Percentiles rank a stretch among this genome's conserved stretches.
Evolutionary conservation across 169 alveolate genomes (phyloP).

Genomic region (Eimeria maxima): DNA sequence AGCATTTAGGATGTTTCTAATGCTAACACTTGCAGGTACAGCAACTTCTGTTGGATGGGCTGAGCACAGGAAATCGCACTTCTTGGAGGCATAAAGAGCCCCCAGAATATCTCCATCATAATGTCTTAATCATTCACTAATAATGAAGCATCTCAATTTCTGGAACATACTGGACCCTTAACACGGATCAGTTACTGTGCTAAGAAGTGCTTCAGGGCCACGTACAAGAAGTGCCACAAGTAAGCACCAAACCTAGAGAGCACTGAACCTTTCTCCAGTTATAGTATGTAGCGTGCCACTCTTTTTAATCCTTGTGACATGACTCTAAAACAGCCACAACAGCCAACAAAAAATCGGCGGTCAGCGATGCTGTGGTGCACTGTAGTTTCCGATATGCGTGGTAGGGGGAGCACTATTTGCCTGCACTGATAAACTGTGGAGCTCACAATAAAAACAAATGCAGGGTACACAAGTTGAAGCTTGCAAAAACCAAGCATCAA

Average conservation of each 20-base stretch:
- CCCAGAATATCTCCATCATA: neutral
- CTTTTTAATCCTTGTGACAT: neutral
- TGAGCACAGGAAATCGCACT: neutral
- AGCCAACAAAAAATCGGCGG: no score
- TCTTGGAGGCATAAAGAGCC: neutral
- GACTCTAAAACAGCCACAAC: neutral
- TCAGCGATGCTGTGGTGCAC: neutral
- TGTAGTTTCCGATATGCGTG: neutral
- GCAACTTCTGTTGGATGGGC: neutral
- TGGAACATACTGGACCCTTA: neutral
- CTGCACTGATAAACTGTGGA: neutral
- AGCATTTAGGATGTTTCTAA: neutral
- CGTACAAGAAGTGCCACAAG: neutral
- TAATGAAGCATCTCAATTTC: no score
- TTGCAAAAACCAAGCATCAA: neutral
- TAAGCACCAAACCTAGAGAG: no score
- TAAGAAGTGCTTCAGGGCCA: neutral
- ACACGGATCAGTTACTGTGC: neutral
- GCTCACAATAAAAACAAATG: neutral
- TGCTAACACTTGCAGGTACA: neutral
- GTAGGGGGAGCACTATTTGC: neutral
- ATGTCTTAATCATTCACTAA: no score
- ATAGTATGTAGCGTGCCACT: no score
- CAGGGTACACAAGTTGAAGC: neutral
- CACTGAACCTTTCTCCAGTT: no score